Base-by-base conservation (phyloP, 2,329 filamentous ascomycete species). In the Akanthomyces lecanii region DNA sequence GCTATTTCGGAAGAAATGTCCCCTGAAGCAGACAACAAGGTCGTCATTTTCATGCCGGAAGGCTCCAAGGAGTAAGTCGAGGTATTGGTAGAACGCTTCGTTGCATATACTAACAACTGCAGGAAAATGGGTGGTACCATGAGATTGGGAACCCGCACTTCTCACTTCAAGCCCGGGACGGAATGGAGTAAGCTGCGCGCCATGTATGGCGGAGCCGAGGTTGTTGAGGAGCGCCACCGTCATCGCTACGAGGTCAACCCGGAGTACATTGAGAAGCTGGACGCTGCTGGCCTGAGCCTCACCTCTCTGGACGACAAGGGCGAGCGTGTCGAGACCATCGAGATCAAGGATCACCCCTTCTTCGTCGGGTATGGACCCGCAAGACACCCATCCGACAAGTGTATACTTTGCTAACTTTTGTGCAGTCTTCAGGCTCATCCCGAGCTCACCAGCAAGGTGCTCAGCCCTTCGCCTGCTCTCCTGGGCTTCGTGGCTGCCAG, bases 221-320 rank as follows among this genome's bases (percentile, higher is more conserved):
- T 77, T 21, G 82, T 89, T 50, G 76, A 82, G 64, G 92, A 96
- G 79, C 85, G 92, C 57, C 92, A 97, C 75, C 86, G 92, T 65
- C 92, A 97, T 76, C 85, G 92, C 44, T 97, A 96, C 73, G 92
- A 97, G 78, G 90, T 96, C 67, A 96, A 96, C 77, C 92, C 92
- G 0, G 83, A 85, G 12, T 88, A 89, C 71, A 85, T 96, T 59
- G 85, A 89, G 4, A 77, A 77, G 38, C 80, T 97, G 4, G 83
- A 91, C 67, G 77, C 83, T 52, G 85, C 82, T 5, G 92, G 92
- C 0, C 79, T 97, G 38, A 78, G 82, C 48, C 93, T 96, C 71
- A 82, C 93, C 64, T 90, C 89, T 66, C 92, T 92, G 74, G 92
- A 96, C 70, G 87, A 90, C 63, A 86, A 82, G 65, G 90, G 89